phyloP scores from a whole-genome alignment of 2,329 filamentous ascomycete genomes.

The Diaporthe aspalathi region DNA sequence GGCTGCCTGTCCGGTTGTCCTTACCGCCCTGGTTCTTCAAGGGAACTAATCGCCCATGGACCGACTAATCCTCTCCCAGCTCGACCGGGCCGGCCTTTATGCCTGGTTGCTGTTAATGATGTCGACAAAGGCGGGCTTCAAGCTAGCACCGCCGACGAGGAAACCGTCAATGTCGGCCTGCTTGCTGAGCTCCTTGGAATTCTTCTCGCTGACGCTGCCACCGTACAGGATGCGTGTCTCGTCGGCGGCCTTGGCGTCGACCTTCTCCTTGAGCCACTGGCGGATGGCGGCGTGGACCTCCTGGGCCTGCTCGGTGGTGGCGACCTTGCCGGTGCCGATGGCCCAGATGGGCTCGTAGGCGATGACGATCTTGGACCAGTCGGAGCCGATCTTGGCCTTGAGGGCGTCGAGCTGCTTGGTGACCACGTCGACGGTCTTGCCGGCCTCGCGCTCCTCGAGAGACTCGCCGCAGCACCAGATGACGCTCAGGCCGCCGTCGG shows the following conservation, averaged over 20 bases:
- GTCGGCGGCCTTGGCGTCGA: conserved; percentile 80
- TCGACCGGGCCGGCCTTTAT: neutral
- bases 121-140: conserved; percentile 88
- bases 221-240: conserved; percentile 96
- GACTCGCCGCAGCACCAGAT: conserved; percentile 99
- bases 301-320: conserved; percentile 89
- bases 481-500: conserved; percentile 87
- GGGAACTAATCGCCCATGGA: neutral
- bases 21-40: neutral
- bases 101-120: conserved; percentile 66
- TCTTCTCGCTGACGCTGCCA: conserved; percentile 97
- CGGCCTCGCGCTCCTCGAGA: conserved; percentile 88
- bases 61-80: conserved; percentile 3
- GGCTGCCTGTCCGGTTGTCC: conserved; percentile 22
- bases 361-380: conserved; percentile 95
- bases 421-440: conserved; percentile 87
- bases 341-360: conserved; percentile 99
- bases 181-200: conserved; percentile 92
- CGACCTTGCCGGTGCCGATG: conserved; percentile 93
- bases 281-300: conserved; percentile 94
- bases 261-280: conserved; percentile 84
- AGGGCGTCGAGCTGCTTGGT: conserved; percentile 85
- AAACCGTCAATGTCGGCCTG: conserved; percentile 97
- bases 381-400: conserved; percentile 74
- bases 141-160: conserved; percentile 93